phyloP scores from a whole-genome alignment of 2,329 filamentous ascomycete genomes.

The Fusarium begoniae region DNA sequence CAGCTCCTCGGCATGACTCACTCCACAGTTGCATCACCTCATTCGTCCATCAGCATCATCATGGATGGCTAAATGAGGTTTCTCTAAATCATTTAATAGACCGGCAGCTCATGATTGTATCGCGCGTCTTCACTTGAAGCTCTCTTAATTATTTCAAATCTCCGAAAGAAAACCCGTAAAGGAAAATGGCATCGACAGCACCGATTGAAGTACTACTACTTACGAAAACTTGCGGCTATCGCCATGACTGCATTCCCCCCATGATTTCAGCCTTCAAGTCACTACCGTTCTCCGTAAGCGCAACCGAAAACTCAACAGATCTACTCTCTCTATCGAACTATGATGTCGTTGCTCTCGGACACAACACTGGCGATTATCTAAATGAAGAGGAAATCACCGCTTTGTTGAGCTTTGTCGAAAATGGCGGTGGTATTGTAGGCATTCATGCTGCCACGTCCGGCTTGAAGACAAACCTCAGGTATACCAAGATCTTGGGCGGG shows the following conservation, averaged over 20 bases:
- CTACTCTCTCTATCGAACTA: background rate
- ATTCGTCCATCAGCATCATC: background rate
- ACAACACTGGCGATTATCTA: conserved; percentile 14
- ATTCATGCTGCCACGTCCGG: conserved; percentile 21
- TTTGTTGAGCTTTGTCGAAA: background rate
- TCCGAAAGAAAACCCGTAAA: rapidly evolving
- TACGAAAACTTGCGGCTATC: conserved; percentile 22
- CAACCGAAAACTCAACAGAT: conserved; percentile 9
- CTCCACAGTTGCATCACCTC: background rate
- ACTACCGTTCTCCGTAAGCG: background rate
- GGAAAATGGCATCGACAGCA: background rate
- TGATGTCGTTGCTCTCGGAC: conserved; percentile 8
- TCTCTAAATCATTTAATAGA: background rate
- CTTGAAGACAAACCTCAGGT: background rate
- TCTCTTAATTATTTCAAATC: rapidly evolving
- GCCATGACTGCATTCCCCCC: conserved; percentile 17
- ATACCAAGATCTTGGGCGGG: conserved; percentile 15
- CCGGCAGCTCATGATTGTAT: background rate
- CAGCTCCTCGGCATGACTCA: background rate
- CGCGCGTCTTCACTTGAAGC: background rate
- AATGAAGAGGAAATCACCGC: background rate
- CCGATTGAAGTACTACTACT: conserved; percentile 8
- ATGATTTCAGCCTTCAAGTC: conserved; percentile 2
- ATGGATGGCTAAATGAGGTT: too few species aligned
- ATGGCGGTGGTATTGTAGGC: conserved; percentile 23